Percentiles rank a stretch among this genome's conserved stretches.
Conservation (phyloP, 345 rosid species). For the Murraya paniculata region DNA sequence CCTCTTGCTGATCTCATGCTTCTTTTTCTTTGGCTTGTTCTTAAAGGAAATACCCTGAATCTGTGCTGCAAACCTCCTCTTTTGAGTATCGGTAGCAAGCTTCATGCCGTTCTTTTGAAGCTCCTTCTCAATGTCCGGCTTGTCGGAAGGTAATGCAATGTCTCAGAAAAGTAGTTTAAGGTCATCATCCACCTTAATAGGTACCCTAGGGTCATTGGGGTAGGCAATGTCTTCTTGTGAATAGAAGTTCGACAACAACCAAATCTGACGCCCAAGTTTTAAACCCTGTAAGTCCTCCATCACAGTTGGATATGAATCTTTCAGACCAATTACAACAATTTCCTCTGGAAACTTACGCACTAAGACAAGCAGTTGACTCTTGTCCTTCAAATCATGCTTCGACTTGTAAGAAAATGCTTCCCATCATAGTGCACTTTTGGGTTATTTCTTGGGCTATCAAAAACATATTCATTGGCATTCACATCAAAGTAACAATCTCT, state of each 20-base stretch:
- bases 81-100: conserved; percentile 67
- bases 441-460: too few relatives aligned
- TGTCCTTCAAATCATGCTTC: conserved; percentile 70
- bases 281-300: conserved; percentile 80
- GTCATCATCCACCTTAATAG: conserved; percentile 65
- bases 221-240: conserved; percentile 75
- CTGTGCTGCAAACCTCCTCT: conserved; percentile 76
- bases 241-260: conserved; percentile 67
- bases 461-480: conserved; percentile 42
- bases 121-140: conserved; percentile 75
- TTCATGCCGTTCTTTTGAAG: conserved; percentile 72
- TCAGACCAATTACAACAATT: conserved; percentile 66
- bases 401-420: conserved; percentile 81
- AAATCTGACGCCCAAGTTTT: conserved; percentile 59
- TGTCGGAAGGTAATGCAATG: conserved; percentile 64
- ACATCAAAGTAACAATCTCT: conserved; percentile 63
- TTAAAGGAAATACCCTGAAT: conserved; percentile 51
- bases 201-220: conserved; percentile 70
- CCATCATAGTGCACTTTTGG: conserved; percentile 67
- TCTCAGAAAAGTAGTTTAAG: conserved; percentile 54
- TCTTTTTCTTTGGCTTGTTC: conserved; percentile 65
- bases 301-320: conserved; percentile 81
- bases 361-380: conserved; percentile 54
- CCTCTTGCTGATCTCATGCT: conserved; percentile 72
- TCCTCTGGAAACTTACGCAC: conserved; percentile 59